Evolutionary conservation across 1,284 basidiomycete genomes (phyloP).

Genomic region (Gymnopus androsaceus): DNA sequence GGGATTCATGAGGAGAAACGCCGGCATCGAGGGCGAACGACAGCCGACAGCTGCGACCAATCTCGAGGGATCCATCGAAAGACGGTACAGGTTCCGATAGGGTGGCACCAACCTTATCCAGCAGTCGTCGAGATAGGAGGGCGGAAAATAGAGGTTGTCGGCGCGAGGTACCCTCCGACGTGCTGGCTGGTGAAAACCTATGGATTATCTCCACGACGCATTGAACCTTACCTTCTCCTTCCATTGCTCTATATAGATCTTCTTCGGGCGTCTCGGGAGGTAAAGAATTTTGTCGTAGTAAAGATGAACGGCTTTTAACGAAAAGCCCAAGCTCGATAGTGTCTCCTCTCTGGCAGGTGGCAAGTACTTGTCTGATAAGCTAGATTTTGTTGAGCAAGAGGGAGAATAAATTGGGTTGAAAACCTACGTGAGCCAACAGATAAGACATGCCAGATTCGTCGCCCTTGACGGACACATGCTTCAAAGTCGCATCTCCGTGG

Average conservation of each 20-base stretch:
- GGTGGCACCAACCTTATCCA: slow-evolving; percentile 67
- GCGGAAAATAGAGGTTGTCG: slow-evolving; percentile 60
- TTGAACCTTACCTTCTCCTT: slow-evolving; percentile 30
- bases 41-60: slow-evolving; percentile 57
- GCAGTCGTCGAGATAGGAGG: slow-evolving; percentile 63
- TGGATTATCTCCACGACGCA: slow-evolving; percentile 42
- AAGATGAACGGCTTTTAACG: slow-evolving; percentile 42
- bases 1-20: slow-evolving; percentile 37
- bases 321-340: slow-evolving; percentile 89
- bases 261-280: slow-evolving; percentile 20
- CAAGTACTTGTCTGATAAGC: slow-evolving; percentile 84
- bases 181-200: slow-evolving; percentile 27
- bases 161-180: slow-evolving; percentile 33
- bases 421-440: slow-evolving; percentile 79
- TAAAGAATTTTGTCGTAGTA: slow-evolving; percentile 19
- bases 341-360: slow-evolving; percentile 69
- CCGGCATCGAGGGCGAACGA: slow-evolving; percentile 58
- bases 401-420: slow-evolving; percentile 3
- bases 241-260: slow-evolving; percentile 14
- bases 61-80: slow-evolving; percentile 44
- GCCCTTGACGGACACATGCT: slow-evolving; percentile 81
- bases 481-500: slow-evolving; percentile 83
- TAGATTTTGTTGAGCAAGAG: slow-evolving; percentile 35
- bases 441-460: slow-evolving; percentile 85
- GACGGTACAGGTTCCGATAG: background rate